Evolutionary conservation across 2,329 filamentous ascomycete genomes (phyloP), one percentile per base, ranked within the genome.

Genomic region (Neofusicoccum sp.): DNA sequence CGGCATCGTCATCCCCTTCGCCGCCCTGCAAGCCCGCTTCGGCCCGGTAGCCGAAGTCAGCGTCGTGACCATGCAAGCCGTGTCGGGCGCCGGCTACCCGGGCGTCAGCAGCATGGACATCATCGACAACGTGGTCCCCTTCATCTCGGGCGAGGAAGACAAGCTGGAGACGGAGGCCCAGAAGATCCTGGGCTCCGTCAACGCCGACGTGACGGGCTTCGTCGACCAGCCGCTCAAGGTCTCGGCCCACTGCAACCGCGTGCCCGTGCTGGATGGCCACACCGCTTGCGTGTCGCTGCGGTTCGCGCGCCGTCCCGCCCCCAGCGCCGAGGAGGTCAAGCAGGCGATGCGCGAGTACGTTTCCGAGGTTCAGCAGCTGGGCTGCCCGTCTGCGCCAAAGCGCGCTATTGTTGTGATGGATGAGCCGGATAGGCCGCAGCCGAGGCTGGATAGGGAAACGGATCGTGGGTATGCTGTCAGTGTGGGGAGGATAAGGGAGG

Each of bases 31-130:
- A 75, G 85, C 88, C 57, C 87, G 85, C 68, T 96, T 98, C 70
- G 95, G 93, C 45, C 87, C 88, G n/a, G 81, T 88, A 31, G 82
- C 84, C 65, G 78, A 83, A 69, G 89, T 96, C 67, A 89, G 90
- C 63, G 90, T 98, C 57, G 92, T 97, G 68, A 98, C 95, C 44
- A 87, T 96, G 84, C 95, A 98, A 79, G 93, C 95, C 62, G 87
- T 98, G 47, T 96, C 91, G 1, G 93, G 95, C 61, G 93, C 92
- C 6, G 95, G 93, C 31, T 96, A 95, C 78, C 90, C 91, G 3
- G 91, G 91, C 65, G 90, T 98, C 40, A 89, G 89, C 73, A 90
- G 86, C 76, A 96, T 98, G 92, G 95, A 98, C 76, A 89, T 98
- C 63, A 80, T 98, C 64, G 95, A 98, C 79, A 98, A 98, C 72